Base-by-base conservation (phyloP, 805 yeast genomes). In the Nakazawaea wyomingensis region DNA sequence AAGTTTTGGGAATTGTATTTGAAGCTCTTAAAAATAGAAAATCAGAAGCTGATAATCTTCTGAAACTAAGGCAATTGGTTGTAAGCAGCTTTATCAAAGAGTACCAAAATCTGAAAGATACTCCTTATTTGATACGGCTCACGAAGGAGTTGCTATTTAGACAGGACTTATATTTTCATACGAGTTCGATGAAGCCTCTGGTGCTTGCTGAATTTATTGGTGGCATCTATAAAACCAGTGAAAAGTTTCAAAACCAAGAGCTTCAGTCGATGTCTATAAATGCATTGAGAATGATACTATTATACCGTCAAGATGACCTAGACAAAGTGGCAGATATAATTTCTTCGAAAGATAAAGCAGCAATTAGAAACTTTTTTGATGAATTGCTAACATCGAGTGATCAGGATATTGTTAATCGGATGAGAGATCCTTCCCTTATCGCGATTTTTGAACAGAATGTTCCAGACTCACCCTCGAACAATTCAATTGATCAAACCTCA, bases 161-260 rank as follows among this genome's bases (percentile, higher is more conserved):
- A 21, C 68, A 64, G 38, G 57, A 55, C 22, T 41, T 52, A n/a
- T 46, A 56, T 5, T 59, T 64, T 44, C 46, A 48, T 4, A 47
- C 36, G 10, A 68, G 59, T 1, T 53, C 60, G 3, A 47, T 75
- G 16, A 56, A 59, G 14, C 59, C 56, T 43, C 59, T 60, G n/a
- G 60, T 58, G 22, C 45, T 66, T 13, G 55, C 65, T 0, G 59
- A 61, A 33, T 46, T 72, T 13, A 51, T 70, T 11, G 56, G 60
- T 6, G 47, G 56, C 16, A 38, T 62, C 13, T 39, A 56, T 11
- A 46, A 43, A 7, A 46, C 52, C 10, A 51, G 55, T 8, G 32
- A 53, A 0, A 37, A 39, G 11, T 33, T 20, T 16, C 44, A 49
- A 9, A 44, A 49, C 11, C 22, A 41, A 3, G 39, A 38, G 9